Percentiles rank a stretch among this genome's conserved stretches.
These are phyloP conservation scores for Schrenkiella parvula DNA, from an alignment of 345 rosid species.

Conservation along the genomic window DNA sequence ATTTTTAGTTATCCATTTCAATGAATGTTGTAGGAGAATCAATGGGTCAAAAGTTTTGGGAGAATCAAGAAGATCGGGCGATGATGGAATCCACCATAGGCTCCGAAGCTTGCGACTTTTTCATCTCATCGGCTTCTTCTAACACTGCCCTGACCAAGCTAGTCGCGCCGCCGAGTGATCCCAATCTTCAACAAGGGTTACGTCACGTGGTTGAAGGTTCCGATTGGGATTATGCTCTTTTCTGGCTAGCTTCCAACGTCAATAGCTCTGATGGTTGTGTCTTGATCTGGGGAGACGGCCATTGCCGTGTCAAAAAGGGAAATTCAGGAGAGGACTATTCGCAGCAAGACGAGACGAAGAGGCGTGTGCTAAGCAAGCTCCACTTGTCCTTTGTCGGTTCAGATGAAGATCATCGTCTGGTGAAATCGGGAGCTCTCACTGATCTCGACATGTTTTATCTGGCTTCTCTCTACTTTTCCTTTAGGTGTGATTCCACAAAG, in stretches of 20 bases:
- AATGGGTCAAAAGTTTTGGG: conserved; percentile 76
- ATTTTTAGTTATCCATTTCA: not conserved
- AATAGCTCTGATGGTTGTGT: conserved; percentile 63
- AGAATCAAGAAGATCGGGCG: conserved; percentile 56
- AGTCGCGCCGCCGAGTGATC: conserved; percentile 47
- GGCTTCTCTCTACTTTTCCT: conserved; percentile 61
- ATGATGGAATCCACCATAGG: conserved; percentile 78
- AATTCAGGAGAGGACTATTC: conserved; percentile 38
- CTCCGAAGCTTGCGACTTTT: conserved; percentile 62
- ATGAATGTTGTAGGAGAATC: conserved; percentile 10
- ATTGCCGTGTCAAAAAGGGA: conserved; percentile 38
- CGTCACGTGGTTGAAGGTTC: conserved; percentile 61
- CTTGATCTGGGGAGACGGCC: conserved; percentile 88
- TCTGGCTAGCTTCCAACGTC: conserved; percentile 57
- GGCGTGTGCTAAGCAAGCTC: conserved; percentile 65
- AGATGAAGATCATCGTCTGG: conserved; percentile 39
- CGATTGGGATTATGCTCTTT: conserved; percentile 76
- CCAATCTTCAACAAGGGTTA: conserved; percentile 57
- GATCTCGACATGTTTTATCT: conserved; percentile 75
- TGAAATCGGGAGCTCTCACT: conserved; percentile 46
- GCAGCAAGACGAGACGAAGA: conserved; percentile 54
- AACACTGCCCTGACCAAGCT: conserved; percentile 36
- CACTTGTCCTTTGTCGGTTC: conserved; percentile 48
- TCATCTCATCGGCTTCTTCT: conserved; percentile 51
- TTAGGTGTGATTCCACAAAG: conserved; percentile 48